Evolutionary conservation across 805 yeast genomes (phyloP), one percentile per base, ranked within the genome.

Genomic region (Geotrichum ghanense): DNA sequence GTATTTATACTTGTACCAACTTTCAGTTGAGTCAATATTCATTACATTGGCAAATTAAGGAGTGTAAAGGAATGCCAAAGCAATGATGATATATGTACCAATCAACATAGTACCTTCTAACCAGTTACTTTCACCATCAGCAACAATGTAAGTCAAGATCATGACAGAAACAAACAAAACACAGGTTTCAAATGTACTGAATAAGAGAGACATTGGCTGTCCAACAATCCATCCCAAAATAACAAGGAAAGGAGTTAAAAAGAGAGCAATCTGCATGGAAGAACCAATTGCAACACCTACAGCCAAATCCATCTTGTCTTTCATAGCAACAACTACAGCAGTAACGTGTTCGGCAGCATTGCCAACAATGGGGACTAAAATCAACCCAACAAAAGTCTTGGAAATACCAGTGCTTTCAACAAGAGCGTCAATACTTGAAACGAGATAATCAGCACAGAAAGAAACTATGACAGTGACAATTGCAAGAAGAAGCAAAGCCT

Each of bases 311-410:
- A 92, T 92, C 68, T 92, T 92, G 66, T 92, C 86, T 67, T 88
- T 88, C 74, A 80, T 78, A 20, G 98, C 97, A 43, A 92, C 97
- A 51, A 87, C 75, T 31, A 92, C 83, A 2, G 97, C 95, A 17
- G 98, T 92, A 45, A 87, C 97, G 65, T 92, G 98, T 65, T 92
- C 98, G 10, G 97, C 97, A 2, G 98, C 98, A 59, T 92, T 92
- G 48, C 97, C 98, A 22, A 92, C 97, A 52, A 92, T 90, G 37
- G 98, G 98, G 51, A 92, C 82, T 42, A 92, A 78, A 55, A 92
- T 82, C 54, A 92, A 72, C 62, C 97, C 97, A 58, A 92, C 87
- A 58, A 92, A 92, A 0, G 97, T 88, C 74, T 90, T 89, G 41
- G 95, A 84, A 46, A 92, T 71, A 2, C 95, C 95, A 2, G 95